A percentile compares a stretch with the other conserved stretches of the same genome.
phyloP scores from a whole-genome alignment of 768 basidiomycete genomes.

The Pholiota microspora region DNA sequence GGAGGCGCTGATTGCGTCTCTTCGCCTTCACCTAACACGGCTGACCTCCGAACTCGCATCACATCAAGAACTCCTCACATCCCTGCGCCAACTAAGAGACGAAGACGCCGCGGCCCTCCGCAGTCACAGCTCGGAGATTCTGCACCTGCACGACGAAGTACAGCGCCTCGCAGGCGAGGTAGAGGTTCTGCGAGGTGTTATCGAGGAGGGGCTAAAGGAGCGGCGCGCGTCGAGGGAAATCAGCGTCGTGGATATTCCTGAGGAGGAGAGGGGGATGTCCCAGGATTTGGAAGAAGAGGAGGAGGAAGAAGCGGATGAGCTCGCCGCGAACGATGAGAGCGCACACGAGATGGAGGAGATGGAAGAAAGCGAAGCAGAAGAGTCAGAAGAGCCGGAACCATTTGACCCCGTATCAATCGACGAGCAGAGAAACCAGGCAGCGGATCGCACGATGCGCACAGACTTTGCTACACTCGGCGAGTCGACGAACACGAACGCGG shows the following conservation, averaged over 20 bases:
- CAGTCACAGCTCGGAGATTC: constrained; percentile 66
- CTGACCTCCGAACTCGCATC: constrained; percentile 77
- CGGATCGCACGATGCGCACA: constrained; percentile 50
- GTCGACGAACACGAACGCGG: constrained; percentile 20
- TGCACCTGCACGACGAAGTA: constrained; percentile 68
- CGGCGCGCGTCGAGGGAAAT: constrained; percentile 54
- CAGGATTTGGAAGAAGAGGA: constrained; percentile 28
- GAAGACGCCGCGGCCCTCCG: constrained; percentile 54
- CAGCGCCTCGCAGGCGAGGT: constrained; percentile 84
- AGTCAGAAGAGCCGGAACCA: constrained; percentile 31
- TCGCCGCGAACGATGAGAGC: constrained; percentile 24
- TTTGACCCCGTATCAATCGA: constrained; percentile 32
- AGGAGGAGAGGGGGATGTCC: constrained; percentile 34
- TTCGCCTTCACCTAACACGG: constrained; percentile 73
- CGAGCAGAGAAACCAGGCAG: constrained; percentile 10
- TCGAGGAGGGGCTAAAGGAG: constrained; percentile 84
- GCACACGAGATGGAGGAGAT: constrained; percentile 19
- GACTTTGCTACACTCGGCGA: constrained; percentile 55
- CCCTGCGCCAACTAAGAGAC: constrained; percentile 63
- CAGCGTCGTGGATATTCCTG: constrained; percentile 20
- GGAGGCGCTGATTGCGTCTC: constrained; percentile 72
- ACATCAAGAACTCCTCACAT: constrained; percentile 68
- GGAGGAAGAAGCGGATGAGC: constrained; percentile 22
- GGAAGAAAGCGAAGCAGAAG: constrained; percentile 25
- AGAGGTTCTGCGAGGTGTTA: constrained; percentile 79